phyloP scores from a whole-genome alignment of 805 yeast genomes.

The Sugiyamaella chiloensis region DNA sequence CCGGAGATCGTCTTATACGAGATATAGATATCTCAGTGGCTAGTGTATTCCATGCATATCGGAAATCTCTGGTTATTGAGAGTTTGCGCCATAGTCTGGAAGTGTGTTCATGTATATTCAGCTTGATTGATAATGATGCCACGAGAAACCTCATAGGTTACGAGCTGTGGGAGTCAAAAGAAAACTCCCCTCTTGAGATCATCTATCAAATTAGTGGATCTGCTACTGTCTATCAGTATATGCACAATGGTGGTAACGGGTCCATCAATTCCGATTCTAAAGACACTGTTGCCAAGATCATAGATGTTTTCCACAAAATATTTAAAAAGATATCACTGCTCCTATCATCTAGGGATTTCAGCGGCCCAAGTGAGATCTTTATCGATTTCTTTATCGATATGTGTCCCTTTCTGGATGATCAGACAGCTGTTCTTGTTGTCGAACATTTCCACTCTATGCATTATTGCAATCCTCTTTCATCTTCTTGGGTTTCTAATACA shows the following conservation, averaged over 20 bases:
- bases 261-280: slow-evolving; percentile 19
- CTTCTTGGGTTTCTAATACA: slow-evolving; percentile 51
- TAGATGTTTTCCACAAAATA: slow-evolving; percentile 32
- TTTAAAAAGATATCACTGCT: slow-evolving; percentile 37
- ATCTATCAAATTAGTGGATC: slow-evolving; percentile 16
- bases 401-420: slow-evolving; percentile 38
- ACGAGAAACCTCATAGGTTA: slow-evolving; percentile 27
- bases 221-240: not conserved
- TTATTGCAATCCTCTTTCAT: slow-evolving; percentile 51
- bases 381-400: slow-evolving; percentile 42
- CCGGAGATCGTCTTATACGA: not conserved
- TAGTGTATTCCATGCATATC: slow-evolving; percentile 36
- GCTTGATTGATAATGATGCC: slow-evolving; percentile 37
- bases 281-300: slow-evolving; percentile 15
- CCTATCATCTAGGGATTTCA: slow-evolving; percentile 35
- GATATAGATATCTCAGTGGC: slow-evolving; percentile 29
- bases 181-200: slow-evolving; percentile 41
- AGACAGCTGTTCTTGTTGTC: slow-evolving; percentile 44
- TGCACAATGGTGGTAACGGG: not conserved
- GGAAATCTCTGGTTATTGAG: slow-evolving; percentile 35
- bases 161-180: slow-evolving; percentile 32
- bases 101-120: slow-evolving; percentile 40
- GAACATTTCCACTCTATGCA: slow-evolving; percentile 47
- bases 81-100: slow-evolving; percentile 42
- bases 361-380: slow-evolving; percentile 44